Evolutionary conservation across 75 land plant genomes (phyloP).

Genomic region (Cunninghamia lanceolata): DNA sequence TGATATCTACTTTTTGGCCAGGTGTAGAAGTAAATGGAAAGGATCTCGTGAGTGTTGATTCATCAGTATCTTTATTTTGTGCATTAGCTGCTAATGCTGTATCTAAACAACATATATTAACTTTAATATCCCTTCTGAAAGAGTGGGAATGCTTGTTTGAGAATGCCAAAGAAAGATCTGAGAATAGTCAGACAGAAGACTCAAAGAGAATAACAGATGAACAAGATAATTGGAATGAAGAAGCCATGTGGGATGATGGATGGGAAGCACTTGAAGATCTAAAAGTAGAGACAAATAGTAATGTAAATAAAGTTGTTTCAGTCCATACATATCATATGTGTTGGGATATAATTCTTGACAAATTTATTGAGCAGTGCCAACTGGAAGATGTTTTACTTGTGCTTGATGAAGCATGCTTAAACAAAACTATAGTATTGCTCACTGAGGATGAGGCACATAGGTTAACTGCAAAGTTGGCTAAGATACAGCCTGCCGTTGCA

Average conservation of each 20-base stretch:
- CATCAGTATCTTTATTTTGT: conserved; percentile 64
- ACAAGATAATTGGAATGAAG: conserved; percentile 48
- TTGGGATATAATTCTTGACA: conserved; percentile 60
- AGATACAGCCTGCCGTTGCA: conserved; percentile 39
- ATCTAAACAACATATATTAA: conserved; percentile 31
- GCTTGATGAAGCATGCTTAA: conserved; percentile 48
- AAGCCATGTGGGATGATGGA: conserved; percentile 82
- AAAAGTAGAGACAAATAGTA: conserved; percentile 17
- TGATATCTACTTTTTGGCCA: conserved; percentile 49
- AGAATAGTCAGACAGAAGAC: conserved; percentile 8
- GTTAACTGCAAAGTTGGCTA: conserved; percentile 26
- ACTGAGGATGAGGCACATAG: conserved; percentile 56
- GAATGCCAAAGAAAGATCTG: conserved; percentile 12
- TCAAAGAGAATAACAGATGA: conserved; percentile 20
- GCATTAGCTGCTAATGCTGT: conserved; percentile 40
- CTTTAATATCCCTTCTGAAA: conserved; percentile 51
- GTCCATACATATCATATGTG: conserved; percentile 72
- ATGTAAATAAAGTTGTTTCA: conserved; percentile 6
- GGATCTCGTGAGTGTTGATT: conserved; percentile 57
- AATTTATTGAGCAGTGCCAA: conserved; percentile 23
- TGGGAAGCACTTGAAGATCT: conserved; percentile 85
- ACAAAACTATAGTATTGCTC: conserved; percentile 34
- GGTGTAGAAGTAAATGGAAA: conserved; percentile 43
- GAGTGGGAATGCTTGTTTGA: conserved; percentile 83
- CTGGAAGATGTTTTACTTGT: conserved; percentile 27